A percentile compares a stretch with the other conserved stretches of the same genome.
Conservation (phyloP, 495 filamentous ascomycete genomes). For the Xylaria acuta region DNA sequence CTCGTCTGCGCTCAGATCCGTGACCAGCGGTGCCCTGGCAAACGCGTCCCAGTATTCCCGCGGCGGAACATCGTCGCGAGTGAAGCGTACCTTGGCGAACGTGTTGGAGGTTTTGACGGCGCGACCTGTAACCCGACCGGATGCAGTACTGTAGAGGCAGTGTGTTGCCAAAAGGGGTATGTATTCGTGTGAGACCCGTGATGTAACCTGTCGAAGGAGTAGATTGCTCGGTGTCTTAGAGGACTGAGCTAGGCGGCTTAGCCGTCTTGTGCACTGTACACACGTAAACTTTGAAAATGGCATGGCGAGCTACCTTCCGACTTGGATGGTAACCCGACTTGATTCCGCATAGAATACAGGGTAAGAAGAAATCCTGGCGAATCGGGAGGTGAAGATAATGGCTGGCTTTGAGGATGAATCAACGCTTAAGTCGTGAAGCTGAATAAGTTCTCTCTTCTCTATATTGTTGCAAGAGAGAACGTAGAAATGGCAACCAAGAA, state of each 20-base stretch:
- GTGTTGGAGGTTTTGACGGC: not conserved
- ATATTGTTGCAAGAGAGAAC: not conserved
- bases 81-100: constrained; percentile 27
- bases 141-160: not conserved
- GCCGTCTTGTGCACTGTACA: constrained; percentile 21
- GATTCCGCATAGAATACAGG: not conserved
- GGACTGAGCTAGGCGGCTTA: constrained; percentile 14
- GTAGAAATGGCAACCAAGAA: not conserved
- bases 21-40: constrained; percentile 8
- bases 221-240: not conserved
- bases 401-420: not conserved
- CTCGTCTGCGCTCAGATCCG: constrained; percentile 33
- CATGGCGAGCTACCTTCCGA: not conserved
- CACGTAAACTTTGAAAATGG: constrained; percentile 13
- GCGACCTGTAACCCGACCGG: not conserved
- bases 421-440: not conserved
- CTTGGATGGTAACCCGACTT: not conserved
- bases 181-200: not conserved
- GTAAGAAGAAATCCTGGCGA: too few relatives aligned
- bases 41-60: constrained; percentile 33
- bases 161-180: not conserved
- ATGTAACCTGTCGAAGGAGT: not conserved
- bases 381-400: not conserved
- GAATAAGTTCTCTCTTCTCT: not conserved
- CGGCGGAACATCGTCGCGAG: constrained; percentile 36